Percentiles rank a stretch among this genome's conserved stretches.
Conservation (phyloP, 2,329 filamentous ascomycete genomes). For the Pleomassaria siparia region DNA sequence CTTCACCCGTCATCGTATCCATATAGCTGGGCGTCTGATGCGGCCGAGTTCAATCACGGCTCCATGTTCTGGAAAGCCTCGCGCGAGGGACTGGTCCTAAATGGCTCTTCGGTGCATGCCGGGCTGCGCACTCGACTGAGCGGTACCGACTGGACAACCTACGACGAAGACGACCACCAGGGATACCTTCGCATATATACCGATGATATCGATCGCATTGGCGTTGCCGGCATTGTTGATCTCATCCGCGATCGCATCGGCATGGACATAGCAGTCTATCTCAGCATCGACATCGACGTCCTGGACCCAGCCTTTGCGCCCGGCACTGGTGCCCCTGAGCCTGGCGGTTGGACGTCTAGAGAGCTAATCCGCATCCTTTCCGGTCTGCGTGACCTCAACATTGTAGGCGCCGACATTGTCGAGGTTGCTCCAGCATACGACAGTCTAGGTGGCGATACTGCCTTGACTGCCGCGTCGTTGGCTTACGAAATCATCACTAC, state of each 20-base stretch:
- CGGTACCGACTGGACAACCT: not conserved
- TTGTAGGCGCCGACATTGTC: constrained; percentile 60
- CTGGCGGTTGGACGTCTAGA: constrained; percentile 59
- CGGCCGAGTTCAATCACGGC: constrained; percentile 2
- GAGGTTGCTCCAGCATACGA: constrained; percentile 52
- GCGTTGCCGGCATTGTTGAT: constrained; percentile 47
- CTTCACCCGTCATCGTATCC: constrained; percentile 19
- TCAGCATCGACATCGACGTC: constrained; percentile 56
- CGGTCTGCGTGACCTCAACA: constrained; percentile 54
- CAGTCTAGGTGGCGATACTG: not conserved
- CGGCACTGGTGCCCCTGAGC: constrained; percentile 58
- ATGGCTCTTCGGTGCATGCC: constrained; percentile 4
- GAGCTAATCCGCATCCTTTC: constrained; percentile 58
- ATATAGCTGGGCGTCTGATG: constrained; percentile 9
- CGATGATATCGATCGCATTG: constrained; percentile 49
- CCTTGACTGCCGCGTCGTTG: not conserved
- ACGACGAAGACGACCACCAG: not conserved
- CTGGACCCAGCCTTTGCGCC: constrained; percentile 54
- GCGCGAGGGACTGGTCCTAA: not conserved
- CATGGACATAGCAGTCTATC: constrained; percentile 52
- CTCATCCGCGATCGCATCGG: constrained; percentile 49
- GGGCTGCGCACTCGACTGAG: constrained; percentile 3
- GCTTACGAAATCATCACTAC: not conserved
- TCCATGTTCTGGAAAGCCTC: constrained; percentile 2
- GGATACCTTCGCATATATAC: not conserved